A percentile compares a stretch with the other conserved stretches of the same genome.
phyloP scores from a whole-genome alignment of 768 basidiomycete genomes.

The button mushroom (Agaricus bisporus) region DNA sequence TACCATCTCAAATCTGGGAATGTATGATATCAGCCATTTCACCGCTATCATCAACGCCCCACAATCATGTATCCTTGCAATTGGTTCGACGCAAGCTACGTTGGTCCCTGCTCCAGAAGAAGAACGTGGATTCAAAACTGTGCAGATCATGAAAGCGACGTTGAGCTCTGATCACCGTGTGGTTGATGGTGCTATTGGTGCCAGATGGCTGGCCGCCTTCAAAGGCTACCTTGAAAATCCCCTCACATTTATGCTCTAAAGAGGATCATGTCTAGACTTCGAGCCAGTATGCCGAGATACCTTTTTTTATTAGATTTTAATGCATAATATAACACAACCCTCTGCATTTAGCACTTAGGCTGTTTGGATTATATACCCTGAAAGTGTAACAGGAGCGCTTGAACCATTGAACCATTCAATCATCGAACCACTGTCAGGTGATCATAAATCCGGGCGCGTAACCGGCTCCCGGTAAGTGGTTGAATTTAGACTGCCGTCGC shows the following conservation, averaged over 20 bases:
- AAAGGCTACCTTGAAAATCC: slow-evolving; percentile 97
- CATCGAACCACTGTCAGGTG: slow-evolving; percentile 2
- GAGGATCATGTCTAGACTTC: slow-evolving; percentile 4
- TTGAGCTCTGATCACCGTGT: slow-evolving; percentile 92
- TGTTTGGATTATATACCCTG: not conserved
- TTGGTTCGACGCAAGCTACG: slow-evolving; percentile 83
- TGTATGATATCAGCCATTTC: slow-evolving; percentile 94
- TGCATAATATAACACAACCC: slow-evolving; percentile 12
- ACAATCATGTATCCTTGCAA: slow-evolving; percentile 95
- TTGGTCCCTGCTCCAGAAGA: slow-evolving; percentile 83
- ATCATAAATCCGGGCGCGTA: not conserved
- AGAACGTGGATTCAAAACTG: slow-evolving; percentile 92
- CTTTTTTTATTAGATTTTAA: slow-evolving; percentile 9
- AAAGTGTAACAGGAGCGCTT: not conserved
- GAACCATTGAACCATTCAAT: not conserved
- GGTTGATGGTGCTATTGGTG: slow-evolving; percentile 94
- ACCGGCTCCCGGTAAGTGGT: not conserved
- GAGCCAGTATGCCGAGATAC: slow-evolving; percentile 10
- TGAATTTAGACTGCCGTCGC: not conserved
- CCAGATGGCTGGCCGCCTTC: slow-evolving; percentile 89
- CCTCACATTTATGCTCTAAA: slow-evolving; percentile 90
- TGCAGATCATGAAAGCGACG: slow-evolving; percentile 92
- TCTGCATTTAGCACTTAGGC: not conserved
- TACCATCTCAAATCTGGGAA: slow-evolving; percentile 98
- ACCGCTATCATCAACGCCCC: slow-evolving; percentile 99